Evolutionary conservation across 495 filamentous ascomycete species (phyloP), one percentile per base, ranked within the genome.

Genomic region (Collariella sp.): DNA sequence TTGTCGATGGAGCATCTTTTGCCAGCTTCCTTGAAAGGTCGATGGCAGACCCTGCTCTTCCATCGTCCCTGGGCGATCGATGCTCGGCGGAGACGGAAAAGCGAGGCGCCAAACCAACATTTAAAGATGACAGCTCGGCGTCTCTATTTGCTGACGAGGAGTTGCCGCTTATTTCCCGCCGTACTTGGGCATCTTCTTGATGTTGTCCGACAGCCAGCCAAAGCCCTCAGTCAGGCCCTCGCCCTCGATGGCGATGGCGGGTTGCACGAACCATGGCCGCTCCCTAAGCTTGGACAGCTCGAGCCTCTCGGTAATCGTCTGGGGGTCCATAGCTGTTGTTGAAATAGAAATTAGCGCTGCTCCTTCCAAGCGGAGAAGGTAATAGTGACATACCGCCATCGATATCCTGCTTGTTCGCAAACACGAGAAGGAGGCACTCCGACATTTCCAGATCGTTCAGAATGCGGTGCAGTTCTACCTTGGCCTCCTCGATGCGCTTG

Each of bases 361-460:
- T 19, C 4, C 4, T 36, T 38, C 12, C 31, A 29, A 16, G 23
- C n/a, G 46, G 39, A 23, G 15, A 0, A 24, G 33, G 23, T n/a
- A n/a, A n/a, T n/a, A 24, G 39, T 35, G 22, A 75, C 83, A 46
- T 76, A 96, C 91, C 88, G 61, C 86, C 88, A 35, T 68, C 69
- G 48, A 96, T 76, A 79, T 97, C 94, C 71, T 97, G 93, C 79
- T 97, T 98, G 72, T 98, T 98, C 22, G 94, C 94, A 70, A 98
- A 96, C 26, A 98, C 93, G 36, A 98, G 72, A 48, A 98, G 72
- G 60, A 96, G 72, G 22, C 89, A 88, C 67, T 98, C 93, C 72
- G 91, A 93, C 93, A 98, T 97, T 80, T 98, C 93, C 43, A 90
- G 80, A 65, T 98, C 93, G 63, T 91, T 87, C 67, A 98, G 95